A percentile compares a stretch with the other conserved stretches of the same genome.
These are phyloP conservation scores for Echinosophora koreensis DNA, from an alignment of 306 rosid species.

Conservation along the genomic window DNA sequence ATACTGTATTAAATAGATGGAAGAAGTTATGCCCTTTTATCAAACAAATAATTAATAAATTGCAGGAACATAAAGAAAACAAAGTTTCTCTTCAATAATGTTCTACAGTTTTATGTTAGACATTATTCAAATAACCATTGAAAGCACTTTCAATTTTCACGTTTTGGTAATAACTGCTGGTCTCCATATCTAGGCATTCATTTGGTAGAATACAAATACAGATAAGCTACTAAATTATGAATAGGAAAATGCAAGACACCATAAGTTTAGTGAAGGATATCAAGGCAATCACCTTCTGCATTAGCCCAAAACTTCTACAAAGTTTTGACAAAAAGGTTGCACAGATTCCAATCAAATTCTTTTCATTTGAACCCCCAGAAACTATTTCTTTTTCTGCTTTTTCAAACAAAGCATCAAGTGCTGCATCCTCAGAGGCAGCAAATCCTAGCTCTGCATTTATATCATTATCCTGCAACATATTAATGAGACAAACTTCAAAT, in stretches of 20 bases:
- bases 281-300: constrained; percentile 80
- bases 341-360: constrained; percentile 80
- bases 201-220: constrained; percentile 14
- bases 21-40: constrained; percentile 26
- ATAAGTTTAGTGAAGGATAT: constrained; percentile 7
- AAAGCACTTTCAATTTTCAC: constrained; percentile 27
- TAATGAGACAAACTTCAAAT: constrained; percentile 7
- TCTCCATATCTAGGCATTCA: constrained; percentile 8
- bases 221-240: constrained; percentile 8
- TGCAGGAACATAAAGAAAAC: not conserved
- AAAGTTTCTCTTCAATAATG: not conserved
- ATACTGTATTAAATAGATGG: constrained; percentile 60
- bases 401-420: constrained; percentile 82
- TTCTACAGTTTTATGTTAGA: constrained; percentile 9
- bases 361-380: constrained; percentile 66
- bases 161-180: not conserved
- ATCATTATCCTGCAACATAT: constrained; percentile 70
- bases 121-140: constrained; percentile 6
- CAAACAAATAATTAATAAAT: constrained; percentile 15
- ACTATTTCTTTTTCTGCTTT: constrained; percentile 92
- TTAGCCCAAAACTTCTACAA: constrained; percentile 81
- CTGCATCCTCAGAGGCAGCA: constrained; percentile 95
- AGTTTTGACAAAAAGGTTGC: constrained; percentile 85
- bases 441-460: constrained; percentile 90
- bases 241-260: constrained; percentile 34